Percentiles rank a stretch among this genome's conserved stretches.
Evolutionary conservation across 2,329 filamentous ascomycete species (phyloP).

Genomic region (Cordyceps cateniannulata): DNA sequence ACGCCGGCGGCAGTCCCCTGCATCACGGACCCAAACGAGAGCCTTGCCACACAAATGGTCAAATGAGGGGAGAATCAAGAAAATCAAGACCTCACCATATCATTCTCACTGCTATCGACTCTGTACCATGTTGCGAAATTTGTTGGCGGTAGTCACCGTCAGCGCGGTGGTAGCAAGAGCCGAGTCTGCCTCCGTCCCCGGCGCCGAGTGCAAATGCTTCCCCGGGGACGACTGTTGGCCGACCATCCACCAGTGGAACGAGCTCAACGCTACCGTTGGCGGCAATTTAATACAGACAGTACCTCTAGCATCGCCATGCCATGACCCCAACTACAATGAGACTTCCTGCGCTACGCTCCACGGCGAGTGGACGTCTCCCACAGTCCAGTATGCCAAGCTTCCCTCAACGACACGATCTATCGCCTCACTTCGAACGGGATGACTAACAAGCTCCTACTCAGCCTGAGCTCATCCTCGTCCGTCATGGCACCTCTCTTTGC

Average conservation of each 20-base stretch:
- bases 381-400: constrained; percentile 23
- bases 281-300: constrained; percentile 43
- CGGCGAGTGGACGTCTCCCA: constrained; percentile 23
- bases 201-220: constrained; percentile 13
- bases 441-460: not conserved
- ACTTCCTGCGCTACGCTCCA: constrained; percentile 32
- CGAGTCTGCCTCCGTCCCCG: not conserved
- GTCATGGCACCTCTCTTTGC: constrained; percentile 28
- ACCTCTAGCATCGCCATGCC: constrained; percentile 45
- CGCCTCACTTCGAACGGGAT: not conserved
- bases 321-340: constrained; percentile 36
- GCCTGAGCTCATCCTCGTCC: constrained; percentile 15
- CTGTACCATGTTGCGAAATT: not conserved
- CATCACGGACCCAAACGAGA: no score
- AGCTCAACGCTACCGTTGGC: constrained; percentile 2
- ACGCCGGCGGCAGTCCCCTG: no score
- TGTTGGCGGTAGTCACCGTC: not conserved
- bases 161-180: not conserved
- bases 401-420: not conserved
- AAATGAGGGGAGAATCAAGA: no score
- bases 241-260: not conserved
- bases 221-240: constrained; percentile 1
- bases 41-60: no score
- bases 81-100: no score
- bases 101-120: not conserved